Evolutionary conservation across 768 basidiomycete species (phyloP).

Genomic region (Agaricus blazei): DNA sequence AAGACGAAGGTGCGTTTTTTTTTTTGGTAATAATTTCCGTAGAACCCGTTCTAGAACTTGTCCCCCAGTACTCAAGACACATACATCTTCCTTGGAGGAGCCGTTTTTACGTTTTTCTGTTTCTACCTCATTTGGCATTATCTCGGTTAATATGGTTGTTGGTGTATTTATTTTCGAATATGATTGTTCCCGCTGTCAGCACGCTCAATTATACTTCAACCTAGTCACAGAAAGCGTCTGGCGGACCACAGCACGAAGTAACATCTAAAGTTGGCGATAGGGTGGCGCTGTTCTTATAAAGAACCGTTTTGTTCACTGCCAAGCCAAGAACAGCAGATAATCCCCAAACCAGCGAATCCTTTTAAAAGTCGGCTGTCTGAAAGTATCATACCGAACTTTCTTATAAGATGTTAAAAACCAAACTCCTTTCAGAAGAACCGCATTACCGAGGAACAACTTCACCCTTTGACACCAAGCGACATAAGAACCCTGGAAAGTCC

Average conservation of each 20-base stretch:
- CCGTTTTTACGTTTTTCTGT: slow-evolving; percentile 83
- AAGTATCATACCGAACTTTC: slow-evolving; percentile 19
- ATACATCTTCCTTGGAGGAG: slow-evolving; percentile 87
- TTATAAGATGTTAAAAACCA: slow-evolving; percentile 27
- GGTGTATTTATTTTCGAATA: neutral
- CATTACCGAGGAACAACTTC: slow-evolving; percentile 23
- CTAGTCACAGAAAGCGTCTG: neutral
- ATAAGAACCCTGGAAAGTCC: slow-evolving; percentile 19
- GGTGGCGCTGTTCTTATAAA: too few species aligned
- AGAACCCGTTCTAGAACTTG: slow-evolving; percentile 4
- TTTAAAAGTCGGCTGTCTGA: neutral
- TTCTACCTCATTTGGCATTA: slow-evolving; percentile 94
- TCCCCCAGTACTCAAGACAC: slow-evolving; percentile 81
- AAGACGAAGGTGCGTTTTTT: slow-evolving; percentile 67
- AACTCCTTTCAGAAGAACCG: slow-evolving; percentile 19
- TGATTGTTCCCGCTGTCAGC: neutral
- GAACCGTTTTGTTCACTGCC: neutral
- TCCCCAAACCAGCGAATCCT: neutral
- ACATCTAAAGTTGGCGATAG: too few species aligned
- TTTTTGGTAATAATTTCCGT: neutral
- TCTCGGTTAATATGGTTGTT: slow-evolving; percentile 45
- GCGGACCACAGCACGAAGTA: neutral
- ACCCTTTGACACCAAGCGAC: slow-evolving; percentile 29
- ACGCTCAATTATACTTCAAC: neutral
- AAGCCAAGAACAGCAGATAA: neutral